Conservation (phyloP, 345 rosid species). For the Dimocarpus longan region DNA sequence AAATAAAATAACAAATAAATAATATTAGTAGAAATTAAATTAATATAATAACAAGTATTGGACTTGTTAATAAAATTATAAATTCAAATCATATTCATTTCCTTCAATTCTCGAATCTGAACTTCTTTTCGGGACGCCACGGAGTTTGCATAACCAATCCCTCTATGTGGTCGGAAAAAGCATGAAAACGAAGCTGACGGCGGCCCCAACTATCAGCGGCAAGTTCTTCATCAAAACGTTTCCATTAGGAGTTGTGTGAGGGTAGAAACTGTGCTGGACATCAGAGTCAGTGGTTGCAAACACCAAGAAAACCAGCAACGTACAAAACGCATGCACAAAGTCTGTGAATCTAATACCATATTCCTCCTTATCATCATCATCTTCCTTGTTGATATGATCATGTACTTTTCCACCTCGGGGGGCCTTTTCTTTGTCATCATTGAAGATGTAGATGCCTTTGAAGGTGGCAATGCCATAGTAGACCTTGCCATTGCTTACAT, state of each 20-base stretch:
- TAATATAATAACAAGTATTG: no score
- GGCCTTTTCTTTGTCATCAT: neutral
- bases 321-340: slow-evolving; percentile 51
- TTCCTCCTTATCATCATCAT: neutral
- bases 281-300: slow-evolving; percentile 47
- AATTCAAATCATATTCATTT: no score
- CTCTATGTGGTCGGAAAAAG: slow-evolving; percentile 54
- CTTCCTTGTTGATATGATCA: neutral
- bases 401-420: no score
- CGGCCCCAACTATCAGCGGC: slow-evolving; percentile 42
- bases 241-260: slow-evolving; percentile 22
- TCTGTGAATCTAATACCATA: slow-evolving; percentile 34
- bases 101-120: no score
- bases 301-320: slow-evolving; percentile 52
- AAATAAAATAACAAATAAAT: no score
- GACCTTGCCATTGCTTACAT: slow-evolving; percentile 31
- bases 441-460: slow-evolving; percentile 36
- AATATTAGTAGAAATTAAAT: no score
- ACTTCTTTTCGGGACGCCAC: no score
- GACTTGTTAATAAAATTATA: no score
- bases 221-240: slow-evolving; percentile 26
- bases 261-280: slow-evolving; percentile 46
- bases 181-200: slow-evolving; percentile 43
- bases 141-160: slow-evolving; percentile 41
- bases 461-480: slow-evolving; percentile 48